phyloP scores from a whole-genome alignment of 768 basidiomycete species.

The Mycena rebaudengoi region DNA sequence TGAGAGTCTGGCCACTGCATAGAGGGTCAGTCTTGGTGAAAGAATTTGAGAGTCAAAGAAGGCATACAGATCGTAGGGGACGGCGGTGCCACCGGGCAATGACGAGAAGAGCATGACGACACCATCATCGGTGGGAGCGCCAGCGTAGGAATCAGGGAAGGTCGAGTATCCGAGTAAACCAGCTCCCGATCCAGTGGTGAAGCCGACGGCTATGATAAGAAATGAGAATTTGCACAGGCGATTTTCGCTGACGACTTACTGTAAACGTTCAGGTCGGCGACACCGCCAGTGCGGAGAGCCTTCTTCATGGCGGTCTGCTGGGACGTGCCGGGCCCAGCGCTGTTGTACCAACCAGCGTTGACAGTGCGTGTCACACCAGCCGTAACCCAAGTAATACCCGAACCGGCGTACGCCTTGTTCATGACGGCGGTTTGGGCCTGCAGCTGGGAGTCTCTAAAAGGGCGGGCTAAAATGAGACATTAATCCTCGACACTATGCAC shows the following conservation, averaged over 20 bases:
- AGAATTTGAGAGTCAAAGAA: neutral
- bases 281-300: constrained; percentile 45
- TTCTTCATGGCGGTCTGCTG: constrained; percentile 27
- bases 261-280: constrained; percentile 50
- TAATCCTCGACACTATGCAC: too few relatives aligned
- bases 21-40: neutral
- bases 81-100: constrained; percentile 39
- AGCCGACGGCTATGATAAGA: constrained; percentile 27
- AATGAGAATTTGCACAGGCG: neutral
- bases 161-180: constrained; percentile 54
- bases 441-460: constrained; percentile 30
- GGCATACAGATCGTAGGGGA: constrained; percentile 40
- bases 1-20: constrained; percentile 40
- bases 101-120: constrained; percentile 37
- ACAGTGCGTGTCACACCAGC: constrained; percentile 39
- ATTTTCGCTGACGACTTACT: neutral
- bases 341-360: constrained; percentile 46
- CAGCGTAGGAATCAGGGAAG: constrained; percentile 44
- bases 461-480: neutral
- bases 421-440: constrained; percentile 37
- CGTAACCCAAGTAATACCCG: constrained; percentile 42
- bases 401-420: constrained; percentile 38
- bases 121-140: constrained; percentile 45
- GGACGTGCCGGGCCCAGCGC: constrained; percentile 23
- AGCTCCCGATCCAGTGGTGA: constrained; percentile 36